phyloP scores from a whole-genome alignment of 768 basidiomycete species.

The Pisolithus orientalis region DNA sequence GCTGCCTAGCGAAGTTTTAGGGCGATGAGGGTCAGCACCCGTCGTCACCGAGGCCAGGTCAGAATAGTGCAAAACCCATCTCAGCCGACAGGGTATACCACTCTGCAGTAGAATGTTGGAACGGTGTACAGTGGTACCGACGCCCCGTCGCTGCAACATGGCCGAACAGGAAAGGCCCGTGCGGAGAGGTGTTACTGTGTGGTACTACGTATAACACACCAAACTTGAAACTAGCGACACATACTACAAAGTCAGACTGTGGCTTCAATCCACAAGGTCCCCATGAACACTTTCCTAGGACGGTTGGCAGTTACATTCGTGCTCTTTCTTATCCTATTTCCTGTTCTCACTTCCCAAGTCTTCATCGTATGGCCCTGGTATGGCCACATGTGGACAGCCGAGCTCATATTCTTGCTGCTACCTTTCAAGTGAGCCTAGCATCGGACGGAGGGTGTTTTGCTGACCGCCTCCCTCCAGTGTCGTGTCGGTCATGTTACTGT shows the following conservation, averaged over 20 bases:
- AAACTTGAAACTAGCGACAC: background rate
- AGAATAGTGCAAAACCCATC: background rate
- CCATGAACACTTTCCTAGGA: conserved; percentile 46
- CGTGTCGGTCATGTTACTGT: conserved; percentile 70
- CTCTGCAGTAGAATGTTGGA: conserved; percentile 2
- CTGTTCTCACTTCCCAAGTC: conserved; percentile 83
- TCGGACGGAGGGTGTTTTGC: background rate
- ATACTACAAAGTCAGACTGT: background rate
- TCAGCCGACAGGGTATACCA: conserved; percentile 8
- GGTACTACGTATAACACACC: too few relatives aligned
- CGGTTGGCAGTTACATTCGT: conserved; percentile 63
- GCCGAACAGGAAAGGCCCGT: background rate
- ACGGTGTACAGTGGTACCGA: background rate
- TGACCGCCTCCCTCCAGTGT: conserved; percentile 37
- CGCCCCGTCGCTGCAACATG: conserved; percentile 15
- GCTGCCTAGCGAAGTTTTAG: background rate
- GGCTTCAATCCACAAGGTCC: background rate
- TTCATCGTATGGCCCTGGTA: conserved; percentile 95
- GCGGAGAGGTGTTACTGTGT: too few relatives aligned
- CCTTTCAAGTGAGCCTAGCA: conserved; percentile 78
- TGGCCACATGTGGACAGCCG: conserved; percentile 62
- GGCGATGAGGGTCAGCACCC: background rate
- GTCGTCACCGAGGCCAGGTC: background rate
- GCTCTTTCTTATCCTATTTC: conserved; percentile 73
- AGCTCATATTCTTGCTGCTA: conserved; percentile 66